Base-by-base conservation (phyloP, 2,329 filamentous ascomycete genomes). In the Cylindrodendrum hubeiense region DNA sequence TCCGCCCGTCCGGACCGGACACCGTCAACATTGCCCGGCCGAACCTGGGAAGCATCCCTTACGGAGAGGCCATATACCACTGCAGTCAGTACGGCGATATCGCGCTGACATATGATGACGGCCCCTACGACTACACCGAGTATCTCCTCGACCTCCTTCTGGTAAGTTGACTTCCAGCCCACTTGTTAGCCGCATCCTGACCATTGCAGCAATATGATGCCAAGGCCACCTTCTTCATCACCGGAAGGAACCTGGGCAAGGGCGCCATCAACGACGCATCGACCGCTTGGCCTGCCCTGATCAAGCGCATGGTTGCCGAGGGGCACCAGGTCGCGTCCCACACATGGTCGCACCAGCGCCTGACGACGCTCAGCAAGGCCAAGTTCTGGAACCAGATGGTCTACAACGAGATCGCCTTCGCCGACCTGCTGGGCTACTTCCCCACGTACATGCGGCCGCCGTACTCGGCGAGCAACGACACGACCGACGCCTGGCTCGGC, bases 301-400 rank as follows among this genome's bases (percentile, higher is more conserved):
- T 82, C 52, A 68, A 72, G 43, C 84, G 85, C 65, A 87, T 87
- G 82, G 67, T 83, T 63, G 66, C 75, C 43, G 83, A 86, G 6
- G 87, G 87, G 12, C 89, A 91, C 75, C 89, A 91, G 75, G 80
- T 91, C 65, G 89, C 85, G 63, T 86, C 83, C 15, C 89, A 83
- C 61, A 84, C 83, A 1, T 84, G 80, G 82, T 78, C 81, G 69
- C 84, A 86, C 68, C 78, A 79, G 65, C 79, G 83, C 39, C 77
- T 86, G 7, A 79, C 79, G 12, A 72, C 72, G 0, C 69, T 84
- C 28, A 75, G 65, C 37, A 73, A 75, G 10, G 52, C 69, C 0
- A 75, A 78, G 37, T 76, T 83, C 55, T 73, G 73, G 59, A 74
- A 77, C 24, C 79, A 86, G 67, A 83, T 85, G 74, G 66, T 77